phyloP scores from a whole-genome alignment of 2,329 filamentous ascomycete species.

The Cladobotryum mycophilum region DNA sequence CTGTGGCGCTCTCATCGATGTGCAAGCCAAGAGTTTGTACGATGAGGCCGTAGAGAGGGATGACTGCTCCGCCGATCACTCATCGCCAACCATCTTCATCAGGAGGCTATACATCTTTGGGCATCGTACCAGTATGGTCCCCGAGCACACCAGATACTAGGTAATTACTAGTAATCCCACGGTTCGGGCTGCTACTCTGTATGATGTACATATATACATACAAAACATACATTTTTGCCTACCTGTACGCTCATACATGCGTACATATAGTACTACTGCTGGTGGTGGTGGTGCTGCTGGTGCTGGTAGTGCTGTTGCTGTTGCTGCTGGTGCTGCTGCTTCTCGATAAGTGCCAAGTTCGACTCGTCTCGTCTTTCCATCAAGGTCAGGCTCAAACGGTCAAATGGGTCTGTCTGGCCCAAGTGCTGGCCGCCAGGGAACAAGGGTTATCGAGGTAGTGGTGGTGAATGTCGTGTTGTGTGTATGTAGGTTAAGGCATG shows the following conservation, averaged over 20 bases:
- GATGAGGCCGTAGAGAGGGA: background rate
- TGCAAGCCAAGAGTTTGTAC: background rate
- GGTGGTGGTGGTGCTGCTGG: no score
- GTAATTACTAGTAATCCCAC: background rate
- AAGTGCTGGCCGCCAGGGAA: no score
- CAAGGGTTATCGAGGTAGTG: no score
- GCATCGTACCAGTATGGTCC: no score
- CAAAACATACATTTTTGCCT: background rate
- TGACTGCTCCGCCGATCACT: background rate
- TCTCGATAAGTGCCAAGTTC: no score
- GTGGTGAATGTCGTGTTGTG: background rate
- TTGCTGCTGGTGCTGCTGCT: no score
- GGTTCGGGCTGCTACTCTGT: constrained; percentile 1
- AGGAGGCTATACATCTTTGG: background rate
- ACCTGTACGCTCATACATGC: background rate
- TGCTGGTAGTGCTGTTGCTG: no score
- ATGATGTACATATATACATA: constrained; percentile 1
- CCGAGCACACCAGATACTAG: no score
- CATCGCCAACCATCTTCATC: background rate
- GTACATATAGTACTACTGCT: background rate
- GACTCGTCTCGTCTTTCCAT: no score
- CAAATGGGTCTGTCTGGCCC: no score
- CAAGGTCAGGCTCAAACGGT: background rate
- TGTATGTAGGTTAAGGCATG: no score
- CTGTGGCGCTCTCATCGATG: no score